Evolutionary conservation across 148 eudicot species (phyloP), one percentile per base, ranked within the genome.

Genomic region (Talinum fruticosum): DNA sequence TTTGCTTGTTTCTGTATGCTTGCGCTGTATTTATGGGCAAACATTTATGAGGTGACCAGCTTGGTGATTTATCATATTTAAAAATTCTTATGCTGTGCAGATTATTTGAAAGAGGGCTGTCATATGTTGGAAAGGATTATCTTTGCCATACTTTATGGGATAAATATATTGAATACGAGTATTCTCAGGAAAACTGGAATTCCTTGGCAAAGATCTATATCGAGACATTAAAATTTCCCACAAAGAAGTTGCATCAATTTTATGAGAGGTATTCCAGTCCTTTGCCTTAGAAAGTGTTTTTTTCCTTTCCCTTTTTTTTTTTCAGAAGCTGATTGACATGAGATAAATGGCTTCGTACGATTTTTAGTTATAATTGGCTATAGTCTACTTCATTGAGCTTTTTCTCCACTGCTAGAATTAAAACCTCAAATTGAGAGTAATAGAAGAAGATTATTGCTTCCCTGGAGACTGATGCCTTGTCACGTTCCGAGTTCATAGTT

Each of bases 121-220:
- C 90, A 23, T 87, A 81, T 85, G 91, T 95, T 76, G 96, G 91
- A 78, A 95, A 86, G 78, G 97, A 95, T 84, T 95, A 89, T 85
- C 80, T 76, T 49, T 92, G 96, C 78, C 84, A 92, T 87, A 81
- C 69, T 66, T 78, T 95, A 45, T 95, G 98, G 98, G 96, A 95
- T 80, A 87, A 83, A 71, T 95, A 89, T 85, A 82, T 92, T 67
- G 88, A 86, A 78, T 95, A 83, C 81, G 97, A 92, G 85, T 91
- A 81, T 75, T 85, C 91, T 86, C 92, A 88, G 82, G 89, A 95
- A 75, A 88, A 89, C n/a, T 95, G 97, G 97, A 83, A 72, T 72
- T 87, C 85, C 76, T 90, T 95, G 85, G 89, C 92, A 37, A 86
- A 79, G 38, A 87, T 93, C 76, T 88, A 91, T 78, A 81, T 92